Evolutionary conservation across 2,329 filamentous ascomycete species (phyloP).

Genomic region (Piedraia hortae): DNA sequence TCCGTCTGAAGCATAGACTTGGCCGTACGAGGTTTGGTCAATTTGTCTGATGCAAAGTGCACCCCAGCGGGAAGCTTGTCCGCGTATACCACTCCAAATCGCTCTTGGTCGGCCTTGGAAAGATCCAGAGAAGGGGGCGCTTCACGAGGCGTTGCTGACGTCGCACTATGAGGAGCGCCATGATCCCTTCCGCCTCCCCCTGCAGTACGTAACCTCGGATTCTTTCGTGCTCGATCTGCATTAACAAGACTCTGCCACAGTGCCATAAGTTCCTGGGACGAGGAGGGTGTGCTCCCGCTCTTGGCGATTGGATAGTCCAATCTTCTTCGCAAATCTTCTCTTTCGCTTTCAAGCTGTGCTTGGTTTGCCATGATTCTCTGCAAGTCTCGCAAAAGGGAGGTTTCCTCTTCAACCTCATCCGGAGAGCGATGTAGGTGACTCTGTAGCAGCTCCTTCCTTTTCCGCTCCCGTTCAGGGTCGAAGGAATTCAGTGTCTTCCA

Average conservation of each 20-base stretch:
- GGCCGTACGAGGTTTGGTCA: slow-evolving; percentile 49
- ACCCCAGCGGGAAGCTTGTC: slow-evolving; percentile 69
- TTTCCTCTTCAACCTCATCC: slow-evolving; percentile 80
- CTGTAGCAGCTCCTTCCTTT: slow-evolving; percentile 62
- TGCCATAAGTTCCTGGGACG: slow-evolving; percentile 50
- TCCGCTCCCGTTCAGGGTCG: slow-evolving; percentile 49
- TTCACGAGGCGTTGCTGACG: slow-evolving; percentile 13
- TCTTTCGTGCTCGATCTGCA: slow-evolving; percentile 72
- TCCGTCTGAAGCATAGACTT: slow-evolving; percentile 50
- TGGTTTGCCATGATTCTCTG: slow-evolving; percentile 74
- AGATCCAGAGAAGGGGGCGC: slow-evolving; percentile 22
- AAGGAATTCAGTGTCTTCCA: slow-evolving; percentile 74
- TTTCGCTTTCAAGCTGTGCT: slow-evolving; percentile 63
- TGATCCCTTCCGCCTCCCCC: slow-evolving; percentile 3
- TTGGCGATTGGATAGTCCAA: slow-evolving; percentile 50
- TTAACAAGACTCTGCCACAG: slow-evolving; percentile 60
- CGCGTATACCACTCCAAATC: slow-evolving; percentile 51
- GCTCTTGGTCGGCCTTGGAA: slow-evolving; percentile 49
- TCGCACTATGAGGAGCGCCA: slow-evolving; percentile 5
- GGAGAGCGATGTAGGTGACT: slow-evolving; percentile 51
- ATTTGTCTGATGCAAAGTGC: slow-evolving; percentile 63
- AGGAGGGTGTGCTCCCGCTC: slow-evolving; percentile 34
- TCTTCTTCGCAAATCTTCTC: slow-evolving; percentile 47
- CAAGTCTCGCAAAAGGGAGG: slow-evolving; percentile 65
- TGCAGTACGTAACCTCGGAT: slow-evolving; percentile 21